Base-by-base conservation (phyloP, 2,329 filamentous ascomycete genomes). In the Xylaria sp. region DNA sequence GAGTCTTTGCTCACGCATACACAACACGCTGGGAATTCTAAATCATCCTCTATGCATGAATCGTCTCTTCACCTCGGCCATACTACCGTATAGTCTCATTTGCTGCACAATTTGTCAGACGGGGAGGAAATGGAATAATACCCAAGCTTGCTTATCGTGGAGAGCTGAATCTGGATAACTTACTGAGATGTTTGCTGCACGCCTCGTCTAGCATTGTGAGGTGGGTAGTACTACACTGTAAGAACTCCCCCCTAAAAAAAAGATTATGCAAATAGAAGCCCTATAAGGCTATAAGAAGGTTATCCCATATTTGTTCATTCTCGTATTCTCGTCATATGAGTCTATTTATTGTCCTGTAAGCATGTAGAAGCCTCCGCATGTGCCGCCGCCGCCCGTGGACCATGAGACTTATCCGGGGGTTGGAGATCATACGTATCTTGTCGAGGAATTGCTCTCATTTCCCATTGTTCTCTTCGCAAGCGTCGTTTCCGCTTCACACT, bases 311-410 rank as follows among this genome's bases (percentile, higher is more conserved):
- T 43, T 50, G 13, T 45, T 46, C 41, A 45, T 60, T 53, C 32
- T 43, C n/a, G n/a, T n/a, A n/a, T n/a, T n/a, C n/a, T n/a, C n/a
- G n/a, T 53, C 43, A 39, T 32, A 45, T 45, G 41, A 52, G 34
- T 60, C 60, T 67, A 67, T 62, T 43, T 55, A 58, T 52, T 60
- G 32, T 18, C 63, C 34, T 60, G 8, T 60, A n/a, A n/a, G n/a
- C n/a, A 55, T 60, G 41, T 52, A 48, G 39, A 66, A 50, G 34
- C 20, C 56, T 48, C 41, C 20, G 59, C 48, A 46, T 30, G 28
- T 10, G 34, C 43, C 43, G 23, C 39, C 45, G 39, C 23, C 23
- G 20, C 23, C 45, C n/a, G 41, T 28, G 25, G 9, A 59, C 62
- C 46, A 36, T 41, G 45, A 53, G 25, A 45, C 45, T 62, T 62